These are phyloP conservation scores for Tephrocybe rancida DNA, from an alignment of 768 basidiomycete species.

Conservation along the genomic window DNA sequence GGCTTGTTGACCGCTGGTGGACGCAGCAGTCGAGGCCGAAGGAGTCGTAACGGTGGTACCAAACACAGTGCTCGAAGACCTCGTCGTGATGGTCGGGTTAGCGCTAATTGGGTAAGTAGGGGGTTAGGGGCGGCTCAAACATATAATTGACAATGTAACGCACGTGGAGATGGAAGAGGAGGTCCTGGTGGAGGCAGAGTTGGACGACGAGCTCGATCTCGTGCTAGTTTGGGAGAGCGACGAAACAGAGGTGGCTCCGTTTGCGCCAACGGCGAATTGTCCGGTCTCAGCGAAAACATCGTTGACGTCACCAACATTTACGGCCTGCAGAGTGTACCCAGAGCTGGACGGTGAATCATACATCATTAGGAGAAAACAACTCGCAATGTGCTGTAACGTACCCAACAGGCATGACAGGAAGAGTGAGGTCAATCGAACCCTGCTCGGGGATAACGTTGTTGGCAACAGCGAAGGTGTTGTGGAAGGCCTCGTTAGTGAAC, in stretches of 20 bases:
- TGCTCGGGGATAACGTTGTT: constrained; percentile 49
- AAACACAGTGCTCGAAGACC: constrained; percentile 17
- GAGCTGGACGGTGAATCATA: constrained; percentile 27
- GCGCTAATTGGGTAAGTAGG: constrained; percentile 1
- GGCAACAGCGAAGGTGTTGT: constrained; percentile 54
- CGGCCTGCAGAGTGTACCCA: constrained; percentile 51
- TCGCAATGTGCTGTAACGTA: constrained; percentile 27
- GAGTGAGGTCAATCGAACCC: constrained; percentile 33
- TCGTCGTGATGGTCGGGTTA: constrained; percentile 2
- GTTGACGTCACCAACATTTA: constrained; percentile 47
- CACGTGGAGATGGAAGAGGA: constrained; percentile 12
- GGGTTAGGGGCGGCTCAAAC: background rate
- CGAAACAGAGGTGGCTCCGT: background rate
- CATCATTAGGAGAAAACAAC: background rate
- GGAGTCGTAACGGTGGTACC: constrained; percentile 17
- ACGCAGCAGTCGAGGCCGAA: constrained; percentile 1
- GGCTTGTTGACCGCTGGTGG: constrained; percentile 7
- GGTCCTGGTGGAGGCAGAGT: constrained; percentile 10
- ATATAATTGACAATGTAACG: background rate
- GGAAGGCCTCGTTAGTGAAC: constrained; percentile 50
- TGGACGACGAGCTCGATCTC: background rate
- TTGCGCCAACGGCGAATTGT: constrained; percentile 43
- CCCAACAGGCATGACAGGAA: constrained; percentile 52
- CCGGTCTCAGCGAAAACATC: constrained; percentile 40
- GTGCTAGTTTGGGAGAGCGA: constrained; percentile 10